Percentiles rank a stretch among this genome's conserved stretches.
phyloP scores from a whole-genome alignment of 441 rosid genomes.

The Pelargonium myrrhifolium region DNA sequence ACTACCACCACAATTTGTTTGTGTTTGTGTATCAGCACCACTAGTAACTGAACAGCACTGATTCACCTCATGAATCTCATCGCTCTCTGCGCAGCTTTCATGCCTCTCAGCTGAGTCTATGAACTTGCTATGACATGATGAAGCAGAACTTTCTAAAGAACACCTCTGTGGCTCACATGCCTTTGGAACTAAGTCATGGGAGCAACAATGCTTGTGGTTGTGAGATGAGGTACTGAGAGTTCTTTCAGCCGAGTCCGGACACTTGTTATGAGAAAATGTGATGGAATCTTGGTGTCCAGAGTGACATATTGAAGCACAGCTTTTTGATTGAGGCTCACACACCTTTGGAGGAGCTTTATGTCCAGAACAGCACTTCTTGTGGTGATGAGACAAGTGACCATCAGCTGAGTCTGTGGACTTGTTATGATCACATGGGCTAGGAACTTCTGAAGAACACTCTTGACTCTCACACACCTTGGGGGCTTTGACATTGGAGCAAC shows the following conservation, averaged over 20 bases:
- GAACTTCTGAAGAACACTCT: slow-evolving; percentile 5
- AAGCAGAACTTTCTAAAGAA: too few species aligned
- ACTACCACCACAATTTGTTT: too few species aligned
- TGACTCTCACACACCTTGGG: slow-evolving; percentile 8
- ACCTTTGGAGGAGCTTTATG: not conserved
- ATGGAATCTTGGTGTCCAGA: not conserved
- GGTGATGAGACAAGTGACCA: not conserved
- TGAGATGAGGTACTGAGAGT: not conserved
- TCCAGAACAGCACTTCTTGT: not conserved
- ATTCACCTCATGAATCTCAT: too few species aligned
- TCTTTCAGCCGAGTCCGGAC: too few species aligned
- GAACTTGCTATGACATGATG: slow-evolving; percentile 9
- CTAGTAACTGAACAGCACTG: not conserved
- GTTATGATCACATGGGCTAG: not conserved
- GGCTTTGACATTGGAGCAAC: slow-evolving; percentile 16
- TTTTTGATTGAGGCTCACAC: not conserved
- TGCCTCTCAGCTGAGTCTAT: not conserved
- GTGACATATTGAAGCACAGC: not conserved
- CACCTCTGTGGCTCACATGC: not conserved
- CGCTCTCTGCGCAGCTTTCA: too few species aligned
- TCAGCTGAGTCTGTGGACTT: not conserved
- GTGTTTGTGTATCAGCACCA: too few species aligned
- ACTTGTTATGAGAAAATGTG: too few species aligned
- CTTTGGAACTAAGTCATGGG: not conserved
- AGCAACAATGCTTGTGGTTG: not conserved